These are phyloP conservation scores for Exophiala mesophila DNA, from an alignment of 2,329 filamentous ascomycete genomes.

Conservation along the genomic window DNA sequence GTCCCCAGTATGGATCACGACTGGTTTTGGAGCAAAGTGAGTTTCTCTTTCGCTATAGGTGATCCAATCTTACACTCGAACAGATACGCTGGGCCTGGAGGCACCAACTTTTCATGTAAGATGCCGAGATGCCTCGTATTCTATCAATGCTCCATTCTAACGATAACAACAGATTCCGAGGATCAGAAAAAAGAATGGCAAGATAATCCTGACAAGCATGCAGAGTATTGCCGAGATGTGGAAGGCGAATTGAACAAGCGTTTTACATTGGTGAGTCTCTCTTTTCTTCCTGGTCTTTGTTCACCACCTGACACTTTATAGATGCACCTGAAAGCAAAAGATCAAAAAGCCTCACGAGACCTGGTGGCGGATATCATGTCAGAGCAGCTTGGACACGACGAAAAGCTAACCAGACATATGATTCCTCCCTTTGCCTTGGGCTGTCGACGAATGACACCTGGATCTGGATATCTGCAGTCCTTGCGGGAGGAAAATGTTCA, in stretches of 20 bases:
- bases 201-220: slow-evolving; percentile 36
- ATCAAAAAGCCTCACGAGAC: slow-evolving; percentile 31
- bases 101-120: slow-evolving; percentile 21
- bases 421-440: slow-evolving; percentile 44
- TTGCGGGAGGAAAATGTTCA: slow-evolving; percentile 38
- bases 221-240: slow-evolving; percentile 45
- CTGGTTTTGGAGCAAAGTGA: slow-evolving; percentile 22
- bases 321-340: slow-evolving; percentile 21
- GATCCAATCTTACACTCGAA: too few species aligned
- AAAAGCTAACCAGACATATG: slow-evolving; percentile 40
- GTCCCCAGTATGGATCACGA: slow-evolving; percentile 24
- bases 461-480: slow-evolving; percentile 40
- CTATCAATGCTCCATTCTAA: background rate
- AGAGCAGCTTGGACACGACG: slow-evolving; percentile 30
- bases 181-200: slow-evolving; percentile 32
- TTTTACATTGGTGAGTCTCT: slow-evolving; percentile 38
- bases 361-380: slow-evolving; percentile 23
- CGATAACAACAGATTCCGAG: slow-evolving; percentile 14
- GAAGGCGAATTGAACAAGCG: slow-evolving; percentile 49
- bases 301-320: slow-evolving; percentile 1
- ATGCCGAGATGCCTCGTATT: too few species aligned
- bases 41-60: too few species aligned
- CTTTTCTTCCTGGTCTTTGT: background rate
- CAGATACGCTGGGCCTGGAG: slow-evolving; percentile 15
- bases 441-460: slow-evolving; percentile 41